Conservation (phyloP, 352 stramenopile species). For the Globisporangium abappressorium region DNA sequence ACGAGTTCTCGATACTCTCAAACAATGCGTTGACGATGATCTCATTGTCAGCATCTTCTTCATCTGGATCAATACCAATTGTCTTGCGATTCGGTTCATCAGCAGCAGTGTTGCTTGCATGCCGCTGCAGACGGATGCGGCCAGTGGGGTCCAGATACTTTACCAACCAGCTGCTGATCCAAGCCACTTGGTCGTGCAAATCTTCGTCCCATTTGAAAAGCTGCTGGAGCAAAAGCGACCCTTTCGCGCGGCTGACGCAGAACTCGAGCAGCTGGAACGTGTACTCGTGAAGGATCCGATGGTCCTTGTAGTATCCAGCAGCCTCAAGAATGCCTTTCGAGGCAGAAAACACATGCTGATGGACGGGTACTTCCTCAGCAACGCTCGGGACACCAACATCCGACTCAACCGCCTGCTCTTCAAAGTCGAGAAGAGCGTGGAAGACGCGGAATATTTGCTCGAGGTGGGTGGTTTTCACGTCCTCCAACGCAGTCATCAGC, state of each 20-base stretch:
- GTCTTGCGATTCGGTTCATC: neutral
- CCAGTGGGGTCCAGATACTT: slow-evolving; percentile 41
- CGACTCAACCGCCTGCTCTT: slow-evolving; percentile 4
- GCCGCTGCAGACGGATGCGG: slow-evolving; percentile 11
- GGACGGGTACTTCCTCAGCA: slow-evolving; percentile 17
- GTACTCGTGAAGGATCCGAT: slow-evolving; percentile 39
- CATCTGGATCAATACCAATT: neutral
- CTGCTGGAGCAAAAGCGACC: slow-evolving; percentile 30
- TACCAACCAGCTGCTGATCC: slow-evolving; percentile 49
- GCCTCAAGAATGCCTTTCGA: slow-evolving; percentile 53
- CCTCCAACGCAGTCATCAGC: slow-evolving; percentile 59
- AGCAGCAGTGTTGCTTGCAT: neutral
- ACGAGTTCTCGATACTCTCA: slow-evolving; percentile 10
- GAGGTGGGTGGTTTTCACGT: slow-evolving; percentile 50
- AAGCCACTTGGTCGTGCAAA: slow-evolving; percentile 32
- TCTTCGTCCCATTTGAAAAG: slow-evolving; percentile 37
- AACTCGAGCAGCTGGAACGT: slow-evolving; percentile 59
- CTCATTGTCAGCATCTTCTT: neutral
- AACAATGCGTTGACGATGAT: neutral
- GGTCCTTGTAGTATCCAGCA: slow-evolving; percentile 61
- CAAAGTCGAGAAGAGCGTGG: slow-evolving; percentile 31
- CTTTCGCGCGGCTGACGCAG: slow-evolving; percentile 26
- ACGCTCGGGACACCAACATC: neutral
- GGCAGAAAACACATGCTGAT: slow-evolving; percentile 57
- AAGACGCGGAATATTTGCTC: slow-evolving; percentile 46